Conservation (phyloP, 192 early-diverging fungal species). For the Coemansia sp. region DNA sequence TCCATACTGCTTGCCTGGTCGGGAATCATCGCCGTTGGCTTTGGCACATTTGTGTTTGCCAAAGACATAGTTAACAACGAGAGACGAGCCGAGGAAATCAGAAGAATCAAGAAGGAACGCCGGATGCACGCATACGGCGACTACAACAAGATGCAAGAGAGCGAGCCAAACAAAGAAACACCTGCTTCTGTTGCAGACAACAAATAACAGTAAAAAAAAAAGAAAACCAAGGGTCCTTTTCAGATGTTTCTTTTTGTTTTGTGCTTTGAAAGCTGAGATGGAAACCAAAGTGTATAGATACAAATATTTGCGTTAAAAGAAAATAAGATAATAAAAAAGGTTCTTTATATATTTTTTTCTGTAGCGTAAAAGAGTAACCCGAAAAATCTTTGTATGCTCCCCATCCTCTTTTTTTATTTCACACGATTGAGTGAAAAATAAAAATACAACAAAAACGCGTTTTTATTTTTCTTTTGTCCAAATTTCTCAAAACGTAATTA, state of each 20-base stretch:
- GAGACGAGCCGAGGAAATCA: constrained; percentile 47
- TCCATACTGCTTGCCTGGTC: constrained; percentile 46
- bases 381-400: too few relatives aligned
- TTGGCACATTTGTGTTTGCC: constrained; percentile 36
- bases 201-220: not conserved
- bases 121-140: constrained; percentile 30
- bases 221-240: too few relatives aligned
- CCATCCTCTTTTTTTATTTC: constrained; percentile 2
- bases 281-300: too few relatives aligned
- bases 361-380: too few relatives aligned
- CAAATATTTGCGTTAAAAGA: too few relatives aligned
- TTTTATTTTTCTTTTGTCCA: not conserved
- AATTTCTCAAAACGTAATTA: not conserved
- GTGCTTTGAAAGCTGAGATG: too few relatives aligned
- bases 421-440: not conserved
- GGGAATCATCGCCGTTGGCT: constrained; percentile 41
- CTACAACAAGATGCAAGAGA: constrained; percentile 20
- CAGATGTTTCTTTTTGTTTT: too few relatives aligned
- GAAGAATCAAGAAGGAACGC: constrained; percentile 49
- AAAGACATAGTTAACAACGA: constrained; percentile 52
- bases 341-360: not conserved
- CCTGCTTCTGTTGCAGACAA: not conserved
- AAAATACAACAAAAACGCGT: too few relatives aligned
- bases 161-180: not conserved
- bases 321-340: not conserved